Conservation (phyloP, 805 yeast genomes). For the Sugiyamaella mastotermitis region DNA sequence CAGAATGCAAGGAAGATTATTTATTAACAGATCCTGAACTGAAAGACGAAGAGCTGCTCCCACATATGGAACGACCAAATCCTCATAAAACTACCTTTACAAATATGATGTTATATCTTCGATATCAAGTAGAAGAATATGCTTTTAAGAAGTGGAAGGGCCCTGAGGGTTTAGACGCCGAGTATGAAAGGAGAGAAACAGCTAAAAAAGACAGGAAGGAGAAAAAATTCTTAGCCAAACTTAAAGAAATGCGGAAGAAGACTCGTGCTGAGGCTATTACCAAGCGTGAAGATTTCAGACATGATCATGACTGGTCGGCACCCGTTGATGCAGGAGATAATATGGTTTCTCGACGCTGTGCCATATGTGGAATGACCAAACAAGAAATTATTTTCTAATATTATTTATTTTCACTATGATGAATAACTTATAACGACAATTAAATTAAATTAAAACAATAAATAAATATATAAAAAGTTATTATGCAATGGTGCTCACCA, state of each 20-base stretch:
- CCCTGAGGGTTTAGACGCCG: constrained; percentile 80
- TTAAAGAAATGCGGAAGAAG: constrained; percentile 82
- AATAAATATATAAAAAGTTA: constrained; percentile 1
- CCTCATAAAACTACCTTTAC: constrained; percentile 88
- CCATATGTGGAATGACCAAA: constrained; percentile 75
- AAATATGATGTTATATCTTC: constrained; percentile 84
- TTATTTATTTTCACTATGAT: constrained; percentile 9
- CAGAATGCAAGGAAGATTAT: constrained; percentile 92
- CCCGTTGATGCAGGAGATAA: constrained; percentile 29
- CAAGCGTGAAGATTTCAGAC: constrained; percentile 43
- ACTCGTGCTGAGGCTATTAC: constrained; percentile 89
- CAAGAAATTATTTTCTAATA: constrained; percentile 56
- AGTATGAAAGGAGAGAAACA: constrained; percentile 80
- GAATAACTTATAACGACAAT: neutral
- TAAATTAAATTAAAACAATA: neutral
- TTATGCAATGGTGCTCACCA: constrained; percentile 4
- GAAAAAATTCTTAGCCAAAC: constrained; percentile 66
- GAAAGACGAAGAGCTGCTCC: constrained; percentile 58
- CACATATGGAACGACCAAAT: constrained; percentile 81
- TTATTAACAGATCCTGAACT: constrained; percentile 90
- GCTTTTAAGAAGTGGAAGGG: constrained; percentile 96
- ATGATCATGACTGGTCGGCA: constrained; percentile 39
- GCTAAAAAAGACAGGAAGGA: constrained; percentile 68
- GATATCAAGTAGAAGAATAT: constrained; percentile 89
- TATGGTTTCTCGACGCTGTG: constrained; percentile 55